Base-by-base conservation (phyloP, 2,329 filamentous ascomycete genomes). In the Claviceps pusilla region DNA sequence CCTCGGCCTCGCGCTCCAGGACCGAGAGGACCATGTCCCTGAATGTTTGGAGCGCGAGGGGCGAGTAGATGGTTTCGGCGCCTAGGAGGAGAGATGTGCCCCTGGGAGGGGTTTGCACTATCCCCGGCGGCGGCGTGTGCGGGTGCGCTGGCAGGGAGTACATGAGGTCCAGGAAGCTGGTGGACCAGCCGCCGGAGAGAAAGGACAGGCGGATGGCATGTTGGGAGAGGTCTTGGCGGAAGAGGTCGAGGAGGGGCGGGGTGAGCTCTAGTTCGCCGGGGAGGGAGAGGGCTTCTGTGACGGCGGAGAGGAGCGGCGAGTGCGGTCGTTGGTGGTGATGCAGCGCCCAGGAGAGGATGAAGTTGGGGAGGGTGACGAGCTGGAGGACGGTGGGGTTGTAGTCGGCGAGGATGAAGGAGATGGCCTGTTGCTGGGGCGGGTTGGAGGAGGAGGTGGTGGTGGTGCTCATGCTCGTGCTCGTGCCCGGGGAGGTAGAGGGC, bases 1-100 rank as follows among this genome's bases (percentile, higher is more conserved):
- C 50, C 39, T 39, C 57, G 54, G n/a, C 31, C 51, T 82, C 73
- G 51, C 69, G 68, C 24, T 73, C 64, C 48, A 89, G 69, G 16
- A 87, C 69, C 4, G 70, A 70, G 46, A 84, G 74, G 12, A 89
- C 71, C 4, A 82, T 82, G 43, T 84, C 78, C 0, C 83, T 79
- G 63, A 91, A 93, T 0, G 80, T 76, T 41, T 73, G 71, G 28
- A 89, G 75, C 0, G 85, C 83, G 55, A 82, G 81, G 0, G 86
- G 86, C 2, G 83, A 88, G 68, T 93, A 93, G 48, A 93, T 91
- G 0, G 87, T 93, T 68, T 93, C 87, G 0, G 86, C 85, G 0
- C 83, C 87, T 1, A 93, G 70, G 5, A 90, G 70, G 2, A 86
- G 68, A 14, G 75, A 76, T 46, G 54, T 51, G 31, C 47, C 42